phyloP scores from a whole-genome alignment of 2,329 filamentous ascomycete genomes.

The Neophaeococcomyces mojaviensis region DNA sequence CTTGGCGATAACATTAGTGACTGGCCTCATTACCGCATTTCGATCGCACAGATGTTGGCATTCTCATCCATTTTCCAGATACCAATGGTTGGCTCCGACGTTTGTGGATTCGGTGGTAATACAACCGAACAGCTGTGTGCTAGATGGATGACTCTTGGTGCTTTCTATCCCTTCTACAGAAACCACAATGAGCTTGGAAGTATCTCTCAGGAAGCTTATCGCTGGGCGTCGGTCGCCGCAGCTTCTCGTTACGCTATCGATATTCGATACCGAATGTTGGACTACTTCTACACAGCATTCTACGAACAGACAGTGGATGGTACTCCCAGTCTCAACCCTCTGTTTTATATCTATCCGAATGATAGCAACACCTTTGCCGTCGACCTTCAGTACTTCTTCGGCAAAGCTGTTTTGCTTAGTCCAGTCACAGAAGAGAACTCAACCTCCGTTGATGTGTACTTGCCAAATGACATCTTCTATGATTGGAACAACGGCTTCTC shows the following conservation, averaged over 20 bases:
- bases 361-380: constrained; percentile 47
- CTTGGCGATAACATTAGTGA: constrained; percentile 53
- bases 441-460: constrained; percentile 48
- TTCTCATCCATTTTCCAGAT: constrained; percentile 61
- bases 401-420: constrained; percentile 48
- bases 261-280: constrained; percentile 67
- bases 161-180: constrained; percentile 69
- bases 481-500: constrained; percentile 48
- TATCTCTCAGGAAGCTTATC: constrained; percentile 65
- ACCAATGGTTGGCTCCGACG: constrained; percentile 62
- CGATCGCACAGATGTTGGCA: constrained; percentile 52
- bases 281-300: constrained; percentile 71
- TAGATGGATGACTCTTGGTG: constrained; percentile 67
- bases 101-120: constrained; percentile 66
- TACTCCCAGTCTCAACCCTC: constrained; percentile 58
- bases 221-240: constrained; percentile 55
- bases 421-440: constrained; percentile 47
- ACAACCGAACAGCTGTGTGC: constrained; percentile 63
- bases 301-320: constrained; percentile 54
- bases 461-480: constrained; percentile 53
- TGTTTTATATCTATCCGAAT: constrained; percentile 64
- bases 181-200: constrained; percentile 56
- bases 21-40: constrained; percentile 54
- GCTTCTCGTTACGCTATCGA: constrained; percentile 62
- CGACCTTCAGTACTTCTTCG: constrained; percentile 54